Percentiles rank a stretch among this genome's conserved stretches.
phyloP scores from a whole-genome alignment of 2,329 filamentous ascomycete genomes.

The Trichoderma harzianum region DNA sequence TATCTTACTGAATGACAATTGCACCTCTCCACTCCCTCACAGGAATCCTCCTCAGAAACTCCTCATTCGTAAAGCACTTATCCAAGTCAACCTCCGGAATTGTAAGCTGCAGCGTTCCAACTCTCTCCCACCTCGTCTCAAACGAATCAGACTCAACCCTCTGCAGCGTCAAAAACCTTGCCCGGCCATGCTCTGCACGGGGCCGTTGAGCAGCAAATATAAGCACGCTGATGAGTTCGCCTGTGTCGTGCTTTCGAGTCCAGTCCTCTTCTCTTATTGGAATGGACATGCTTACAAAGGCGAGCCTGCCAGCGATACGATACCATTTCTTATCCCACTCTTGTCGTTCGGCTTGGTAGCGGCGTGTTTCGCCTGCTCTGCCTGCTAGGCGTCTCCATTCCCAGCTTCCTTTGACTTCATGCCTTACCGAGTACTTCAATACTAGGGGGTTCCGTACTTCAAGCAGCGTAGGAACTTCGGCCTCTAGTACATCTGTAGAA shows the following conservation, averaged over 20 bases:
- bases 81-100: constrained; percentile 5
- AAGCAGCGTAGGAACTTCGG: background rate
- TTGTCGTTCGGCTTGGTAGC: background rate
- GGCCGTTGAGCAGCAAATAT: constrained; percentile 10
- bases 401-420: constrained; percentile 4
- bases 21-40: background rate
- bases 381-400: constrained; percentile 14
- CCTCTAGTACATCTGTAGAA: background rate
- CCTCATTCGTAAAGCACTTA: constrained; percentile 3
- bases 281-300: constrained; percentile 13
- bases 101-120: constrained; percentile 6
- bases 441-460: constrained; percentile 7
- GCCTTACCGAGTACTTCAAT: background rate
- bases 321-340: constrained; percentile 12
- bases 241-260: constrained; percentile 1
- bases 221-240: constrained; percentile 15
- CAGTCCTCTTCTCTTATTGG: constrained; percentile 8
- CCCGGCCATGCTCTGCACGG: background rate
- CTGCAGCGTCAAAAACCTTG: constrained; percentile 13
- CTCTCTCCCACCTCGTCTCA: constrained; percentile 12
- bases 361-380: background rate
- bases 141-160: constrained; percentile 11
- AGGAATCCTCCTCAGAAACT: constrained; percentile 8
- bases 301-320: constrained; percentile 8
- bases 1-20: background rate